Percentiles rank a stretch among this genome's conserved stretches.
Evolutionary conservation across 148 eudicot genomes (phyloP).

Genomic region (Amaranthus hypochondriacus): DNA sequence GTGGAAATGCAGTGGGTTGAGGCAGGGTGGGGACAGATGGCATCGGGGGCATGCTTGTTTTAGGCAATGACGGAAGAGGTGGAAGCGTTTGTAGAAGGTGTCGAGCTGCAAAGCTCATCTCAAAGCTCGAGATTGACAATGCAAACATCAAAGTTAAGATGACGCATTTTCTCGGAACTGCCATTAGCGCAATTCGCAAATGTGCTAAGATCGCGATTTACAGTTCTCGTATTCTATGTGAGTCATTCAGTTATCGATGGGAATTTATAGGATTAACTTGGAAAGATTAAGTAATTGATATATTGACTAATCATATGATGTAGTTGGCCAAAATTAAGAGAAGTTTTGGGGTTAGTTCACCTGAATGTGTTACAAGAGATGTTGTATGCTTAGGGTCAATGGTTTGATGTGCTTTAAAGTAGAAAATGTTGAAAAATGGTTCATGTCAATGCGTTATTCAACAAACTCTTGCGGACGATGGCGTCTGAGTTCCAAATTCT

Average conservation of each 20-base stretch:
- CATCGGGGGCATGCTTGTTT: conserved; percentile 14
- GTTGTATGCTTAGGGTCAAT: background rate
- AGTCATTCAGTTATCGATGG: conserved; percentile 5
- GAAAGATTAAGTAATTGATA: conserved; percentile 5
- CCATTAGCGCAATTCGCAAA: conserved; percentile 9
- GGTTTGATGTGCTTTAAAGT: background rate
- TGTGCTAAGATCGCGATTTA: background rate
- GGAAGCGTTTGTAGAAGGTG: conserved; percentile 30
- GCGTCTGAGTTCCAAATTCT: too few relatives aligned
- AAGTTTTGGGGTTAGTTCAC: conserved; percentile 21
- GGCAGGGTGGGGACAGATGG: conserved; percentile 9
- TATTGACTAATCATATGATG: background rate
- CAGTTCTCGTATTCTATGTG: conserved; percentile 1
- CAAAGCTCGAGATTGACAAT: conserved; percentile 20
- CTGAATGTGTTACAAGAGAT: conserved; percentile 10
- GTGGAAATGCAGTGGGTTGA: conserved; percentile 1
- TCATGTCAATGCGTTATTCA: background rate
- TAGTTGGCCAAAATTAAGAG: conserved; percentile 29
- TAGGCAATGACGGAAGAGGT: conserved; percentile 27
- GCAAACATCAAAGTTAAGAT: conserved; percentile 19
- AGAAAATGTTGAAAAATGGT: background rate
- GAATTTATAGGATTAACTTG: conserved; percentile 6
- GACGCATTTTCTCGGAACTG: conserved; percentile 13
- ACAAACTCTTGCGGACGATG: background rate
- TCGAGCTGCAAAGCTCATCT: conserved; percentile 23